Percentiles rank a stretch among this genome's conserved stretches.
These are phyloP conservation scores for Buddleja alternifolia DNA, from an alignment of 257 asterid genomes.

Conservation along the genomic window DNA sequence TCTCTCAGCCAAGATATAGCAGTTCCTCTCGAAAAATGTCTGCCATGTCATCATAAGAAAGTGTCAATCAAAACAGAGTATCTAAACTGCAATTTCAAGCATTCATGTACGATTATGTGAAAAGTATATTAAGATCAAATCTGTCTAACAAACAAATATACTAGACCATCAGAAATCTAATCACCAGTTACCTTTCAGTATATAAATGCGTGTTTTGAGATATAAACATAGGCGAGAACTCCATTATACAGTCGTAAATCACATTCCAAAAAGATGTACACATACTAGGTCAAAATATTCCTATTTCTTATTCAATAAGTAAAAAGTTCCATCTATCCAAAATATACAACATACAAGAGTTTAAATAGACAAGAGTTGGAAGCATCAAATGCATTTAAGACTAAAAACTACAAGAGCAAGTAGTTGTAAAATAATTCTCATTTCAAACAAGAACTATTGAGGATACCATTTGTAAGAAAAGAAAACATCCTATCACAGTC, in stretches of 20 bases:
- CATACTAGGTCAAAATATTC: neutral
- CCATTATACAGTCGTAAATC: neutral
- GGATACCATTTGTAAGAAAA: neutral
- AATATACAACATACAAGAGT: neutral
- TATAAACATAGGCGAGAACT: neutral
- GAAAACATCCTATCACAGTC: neutral
- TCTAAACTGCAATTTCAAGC: neutral
- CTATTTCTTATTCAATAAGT: neutral
- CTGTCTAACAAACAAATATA: constrained; percentile 6
- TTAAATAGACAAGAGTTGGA: neutral
- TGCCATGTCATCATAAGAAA: constrained; percentile 29
- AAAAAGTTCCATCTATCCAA: neutral
- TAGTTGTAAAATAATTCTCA: neutral
- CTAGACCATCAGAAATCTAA: constrained; percentile 17
- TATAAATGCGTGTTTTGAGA: neutral
- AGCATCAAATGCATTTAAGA: neutral
- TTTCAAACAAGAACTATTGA: neutral
- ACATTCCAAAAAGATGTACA: neutral
- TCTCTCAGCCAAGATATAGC: constrained; percentile 40
- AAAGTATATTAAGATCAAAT: neutral
- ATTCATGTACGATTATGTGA: neutral
- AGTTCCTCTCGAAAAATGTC: constrained; percentile 23
- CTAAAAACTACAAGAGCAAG: neutral
- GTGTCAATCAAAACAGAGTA: constrained; percentile 26
- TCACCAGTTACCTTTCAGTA: neutral